phyloP scores from a whole-genome alignment of 2,329 filamentous ascomycete genomes.

The Talaromyces piceae region DNA sequence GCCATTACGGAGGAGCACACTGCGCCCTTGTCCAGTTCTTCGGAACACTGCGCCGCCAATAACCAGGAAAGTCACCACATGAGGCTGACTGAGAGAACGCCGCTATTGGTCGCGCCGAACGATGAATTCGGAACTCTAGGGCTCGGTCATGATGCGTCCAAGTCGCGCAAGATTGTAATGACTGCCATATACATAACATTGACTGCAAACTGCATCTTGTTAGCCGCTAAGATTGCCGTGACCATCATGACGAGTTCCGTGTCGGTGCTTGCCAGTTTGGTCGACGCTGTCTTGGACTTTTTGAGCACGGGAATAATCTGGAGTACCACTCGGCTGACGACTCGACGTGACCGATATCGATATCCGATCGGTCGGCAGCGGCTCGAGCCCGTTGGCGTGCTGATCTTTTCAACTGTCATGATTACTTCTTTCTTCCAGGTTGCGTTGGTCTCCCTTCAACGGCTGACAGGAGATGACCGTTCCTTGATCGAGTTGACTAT shows the following conservation, averaged over 20 bases:
- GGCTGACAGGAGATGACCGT: slow-evolving; percentile 51
- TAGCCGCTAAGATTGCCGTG: slow-evolving; percentile 69
- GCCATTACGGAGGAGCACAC: slow-evolving; percentile 66
- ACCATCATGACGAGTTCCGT: slow-evolving; percentile 66
- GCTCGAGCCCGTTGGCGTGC: slow-evolving; percentile 58
- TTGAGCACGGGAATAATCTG: slow-evolving; percentile 59
- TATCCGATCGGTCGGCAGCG: slow-evolving; percentile 57
- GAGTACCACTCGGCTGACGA: slow-evolving; percentile 52
- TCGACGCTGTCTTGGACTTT: slow-evolving; percentile 60
- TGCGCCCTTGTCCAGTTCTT: not conserved
- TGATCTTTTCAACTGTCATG: slow-evolving; percentile 60
- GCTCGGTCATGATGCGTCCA: slow-evolving; percentile 23
- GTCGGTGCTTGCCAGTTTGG: slow-evolving; percentile 58
- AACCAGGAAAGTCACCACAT: not conserved
- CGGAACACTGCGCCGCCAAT: not conserved
- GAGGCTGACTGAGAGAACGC: slow-evolving; percentile 11
- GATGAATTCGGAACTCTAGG: slow-evolving; percentile 53
- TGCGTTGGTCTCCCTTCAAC: slow-evolving; percentile 53
- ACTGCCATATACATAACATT: slow-evolving; percentile 84
- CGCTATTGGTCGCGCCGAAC: slow-evolving; percentile 17
- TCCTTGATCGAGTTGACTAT: slow-evolving; percentile 64
- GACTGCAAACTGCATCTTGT: slow-evolving; percentile 65
- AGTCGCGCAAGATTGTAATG: slow-evolving; percentile 62
- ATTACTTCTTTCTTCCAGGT: slow-evolving; percentile 58
- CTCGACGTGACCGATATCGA: slow-evolving; percentile 53